Evolutionary conservation across 352 stramenopile species (phyloP).

Genomic region (Phytophthora syringae): DNA sequence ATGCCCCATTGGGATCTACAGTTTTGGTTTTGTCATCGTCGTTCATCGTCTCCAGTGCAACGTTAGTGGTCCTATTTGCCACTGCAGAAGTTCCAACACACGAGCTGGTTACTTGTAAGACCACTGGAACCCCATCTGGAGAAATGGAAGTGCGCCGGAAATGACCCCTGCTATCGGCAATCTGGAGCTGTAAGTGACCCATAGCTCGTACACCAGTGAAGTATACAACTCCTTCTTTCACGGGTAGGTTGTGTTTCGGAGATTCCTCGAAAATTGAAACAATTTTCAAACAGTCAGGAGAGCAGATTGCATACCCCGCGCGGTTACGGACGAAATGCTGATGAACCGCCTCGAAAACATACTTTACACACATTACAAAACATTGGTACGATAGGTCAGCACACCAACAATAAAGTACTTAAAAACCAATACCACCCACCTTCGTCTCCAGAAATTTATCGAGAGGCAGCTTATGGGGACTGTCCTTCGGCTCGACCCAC

Average conservation of each 20-base stretch:
- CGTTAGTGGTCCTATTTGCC: not conserved
- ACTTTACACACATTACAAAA: conserved; percentile 28
- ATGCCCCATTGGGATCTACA: not conserved
- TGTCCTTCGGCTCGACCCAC: conserved; percentile 36
- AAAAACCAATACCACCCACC: conserved; percentile 26
- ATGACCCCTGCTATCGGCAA: conserved; percentile 17
- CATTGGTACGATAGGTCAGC: not conserved
- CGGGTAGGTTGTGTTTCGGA: conserved; percentile 7
- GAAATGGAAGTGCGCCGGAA: conserved; percentile 9
- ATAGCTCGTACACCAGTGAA: conserved; percentile 31
- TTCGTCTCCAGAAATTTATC: conserved; percentile 50
- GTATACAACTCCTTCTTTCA: conserved; percentile 34
- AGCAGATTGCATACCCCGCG: conserved; percentile 44
- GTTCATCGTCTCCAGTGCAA: not conserved
- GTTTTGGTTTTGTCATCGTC: conserved; percentile 9
- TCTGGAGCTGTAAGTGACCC: conserved; percentile 41
- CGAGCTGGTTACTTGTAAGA: conserved; percentile 41
- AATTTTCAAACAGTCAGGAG: conserved; percentile 43
- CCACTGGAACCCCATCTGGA: conserved; percentile 33
- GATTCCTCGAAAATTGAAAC: conserved; percentile 52
- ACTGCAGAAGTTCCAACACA: conserved; percentile 19
- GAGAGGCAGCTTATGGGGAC: conserved; percentile 35
- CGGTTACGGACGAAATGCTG: conserved; percentile 65
- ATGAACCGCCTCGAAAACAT: conserved; percentile 56
- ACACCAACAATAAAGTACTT: not conserved